Evolutionary conservation across 1,284 basidiomycete species (phyloP).

Genomic region (Moesziomyces sp.): DNA sequence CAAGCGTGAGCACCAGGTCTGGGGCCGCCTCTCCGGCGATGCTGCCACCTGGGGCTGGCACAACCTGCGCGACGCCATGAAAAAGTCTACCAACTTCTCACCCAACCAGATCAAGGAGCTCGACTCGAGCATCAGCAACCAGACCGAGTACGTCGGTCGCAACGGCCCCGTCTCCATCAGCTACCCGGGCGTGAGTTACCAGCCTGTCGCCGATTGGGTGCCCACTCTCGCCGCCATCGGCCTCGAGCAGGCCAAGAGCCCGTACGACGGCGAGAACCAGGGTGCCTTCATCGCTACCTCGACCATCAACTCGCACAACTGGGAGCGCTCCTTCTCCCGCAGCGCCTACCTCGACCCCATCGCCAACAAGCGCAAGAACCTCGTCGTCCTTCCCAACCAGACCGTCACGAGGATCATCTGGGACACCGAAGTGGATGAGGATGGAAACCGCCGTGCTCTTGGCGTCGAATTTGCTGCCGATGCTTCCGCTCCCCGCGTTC

Average conservation of each 20-base stretch:
- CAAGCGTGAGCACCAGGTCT: conserved; percentile 54
- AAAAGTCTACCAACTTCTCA: conserved; percentile 49
- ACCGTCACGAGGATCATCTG: conserved; percentile 53
- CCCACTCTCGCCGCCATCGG: conserved; percentile 32
- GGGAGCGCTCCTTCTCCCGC: conserved; percentile 55
- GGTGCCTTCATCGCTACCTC: conserved; percentile 55
- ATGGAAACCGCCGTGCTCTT: conserved; percentile 42
- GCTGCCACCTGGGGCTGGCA: conserved; percentile 51
- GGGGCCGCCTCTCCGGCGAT: conserved; percentile 49
- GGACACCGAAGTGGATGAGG: conserved; percentile 19
- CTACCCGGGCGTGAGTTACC: conserved; percentile 51
- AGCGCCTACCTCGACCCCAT: conserved; percentile 59
- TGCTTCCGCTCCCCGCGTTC: conserved; percentile 23
- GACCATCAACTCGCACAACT: conserved; percentile 51
- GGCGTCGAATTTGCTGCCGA: conserved; percentile 53
- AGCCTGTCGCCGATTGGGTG: conserved; percentile 52
- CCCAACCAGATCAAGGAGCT: conserved; percentile 29
- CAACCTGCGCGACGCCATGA: conserved; percentile 45
- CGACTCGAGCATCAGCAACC: conserved; percentile 33
- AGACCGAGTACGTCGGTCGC: conserved; percentile 37
- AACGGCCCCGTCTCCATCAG: conserved; percentile 52
- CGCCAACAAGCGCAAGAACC: conserved; percentile 45
- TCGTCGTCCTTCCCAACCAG: conserved; percentile 59
- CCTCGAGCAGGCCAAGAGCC: conserved; percentile 22
- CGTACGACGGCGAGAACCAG: conserved; percentile 54